phyloP scores from a whole-genome alignment of 148 eudicot genomes.

The Polygonum aviculare region DNA sequence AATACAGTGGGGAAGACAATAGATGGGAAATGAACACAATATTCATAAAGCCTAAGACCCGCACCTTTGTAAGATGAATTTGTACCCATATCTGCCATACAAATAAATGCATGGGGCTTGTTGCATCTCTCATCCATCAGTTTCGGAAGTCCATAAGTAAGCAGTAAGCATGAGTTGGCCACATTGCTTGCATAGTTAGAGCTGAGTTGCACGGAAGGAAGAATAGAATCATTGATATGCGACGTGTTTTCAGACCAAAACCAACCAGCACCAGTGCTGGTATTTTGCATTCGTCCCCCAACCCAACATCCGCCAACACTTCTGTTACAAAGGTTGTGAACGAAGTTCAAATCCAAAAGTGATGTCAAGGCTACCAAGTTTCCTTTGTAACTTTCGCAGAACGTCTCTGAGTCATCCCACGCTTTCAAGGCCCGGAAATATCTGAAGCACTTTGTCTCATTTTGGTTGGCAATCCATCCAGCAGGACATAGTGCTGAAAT shows the following conservation, averaged over 20 bases:
- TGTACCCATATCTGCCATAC: slow-evolving; percentile 59
- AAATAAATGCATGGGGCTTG: slow-evolving; percentile 40
- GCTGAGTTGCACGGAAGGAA: slow-evolving; percentile 17
- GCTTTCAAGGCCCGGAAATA: slow-evolving; percentile 9
- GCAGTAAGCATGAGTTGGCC: slow-evolving; percentile 39
- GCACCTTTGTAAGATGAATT: background rate
- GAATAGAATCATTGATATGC: slow-evolving; percentile 35
- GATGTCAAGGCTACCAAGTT: slow-evolving; percentile 53
- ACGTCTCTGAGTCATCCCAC: slow-evolving; percentile 34
- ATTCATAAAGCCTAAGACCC: background rate
- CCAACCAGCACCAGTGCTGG: slow-evolving; percentile 31
- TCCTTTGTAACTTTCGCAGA: slow-evolving; percentile 40
- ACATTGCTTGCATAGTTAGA: slow-evolving; percentile 30
- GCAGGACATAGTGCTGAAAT: slow-evolving; percentile 1
- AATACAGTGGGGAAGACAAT: background rate
- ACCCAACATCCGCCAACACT: slow-evolving; percentile 62
- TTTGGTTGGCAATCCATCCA: slow-evolving; percentile 12
- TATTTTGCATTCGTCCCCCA: slow-evolving; percentile 49
- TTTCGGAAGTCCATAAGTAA: slow-evolving; percentile 26
- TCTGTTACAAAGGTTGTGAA: slow-evolving; percentile 41
- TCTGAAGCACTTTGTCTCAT: slow-evolving; percentile 8
- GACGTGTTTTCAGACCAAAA: slow-evolving; percentile 56
- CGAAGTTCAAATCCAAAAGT: slow-evolving; percentile 38
- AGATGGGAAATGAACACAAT: background rate
- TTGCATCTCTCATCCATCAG: slow-evolving; percentile 50